Evolutionary conservation across 305 asterid genomes (phyloP), one percentile per base, ranked within the genome.

Genomic region (Solanum hybrid): DNA sequence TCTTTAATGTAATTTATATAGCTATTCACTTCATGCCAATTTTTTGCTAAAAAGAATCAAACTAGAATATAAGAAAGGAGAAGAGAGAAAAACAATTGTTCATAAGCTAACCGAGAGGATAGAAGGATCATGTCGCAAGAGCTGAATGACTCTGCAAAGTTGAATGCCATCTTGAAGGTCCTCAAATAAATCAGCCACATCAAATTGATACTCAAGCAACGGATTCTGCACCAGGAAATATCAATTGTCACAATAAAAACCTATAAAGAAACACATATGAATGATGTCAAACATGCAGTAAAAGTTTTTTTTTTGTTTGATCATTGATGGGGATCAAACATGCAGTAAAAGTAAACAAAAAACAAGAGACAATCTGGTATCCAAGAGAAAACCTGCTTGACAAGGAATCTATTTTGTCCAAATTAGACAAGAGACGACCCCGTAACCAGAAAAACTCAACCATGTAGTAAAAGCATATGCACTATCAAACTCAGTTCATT

Each of bases 101-200:
- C 15, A 87, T 79, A 39, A 38, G 88, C 95, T 88, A 88, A 97
- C 99, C 99, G 89, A 93, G 86, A 96, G 97, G 94, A 97, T 93
- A 65, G 99, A 96, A 83, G 97, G 89, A 93, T 97, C 98, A 37
- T 94, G 97, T 89, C 91, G 95, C 90, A 97, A 90, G 87, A 97
- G 98, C 90, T 96, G 95, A 90, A 94, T 91, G 80, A 96, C 98
- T 94, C 99, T 94, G 91, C 99, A 96, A 90, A 97, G 95, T 90
- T 94, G 94, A 89, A 96, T 92, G 31, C 99, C 99, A 91, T 97
- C 99, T 89, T 92, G 93, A 73, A 97, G 98, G 93, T 96, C 99
- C 91, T 95, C 95, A 89, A 95, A 95, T 91, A 97, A 81, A 93
- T 96, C 96, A 33, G 87, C 92, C 92, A 97, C 93, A 92, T 91